These are phyloP conservation scores for Apiospora rasikravindrae DNA, from an alignment of 2,329 filamentous ascomycete genomes.

Conservation along the genomic window DNA sequence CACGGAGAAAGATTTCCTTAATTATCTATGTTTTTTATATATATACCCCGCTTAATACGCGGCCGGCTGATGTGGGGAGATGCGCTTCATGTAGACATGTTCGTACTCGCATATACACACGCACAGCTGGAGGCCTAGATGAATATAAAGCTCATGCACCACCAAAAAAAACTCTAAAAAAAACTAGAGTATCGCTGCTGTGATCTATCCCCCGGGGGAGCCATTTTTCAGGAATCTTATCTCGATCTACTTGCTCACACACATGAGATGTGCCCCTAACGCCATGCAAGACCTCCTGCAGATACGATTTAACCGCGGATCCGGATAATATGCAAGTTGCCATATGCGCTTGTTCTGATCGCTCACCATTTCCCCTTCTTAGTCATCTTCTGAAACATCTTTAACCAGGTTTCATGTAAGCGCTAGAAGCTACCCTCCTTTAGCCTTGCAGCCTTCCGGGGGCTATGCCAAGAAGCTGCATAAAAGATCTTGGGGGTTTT, in stretches of 20 bases:
- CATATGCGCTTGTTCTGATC: neutral
- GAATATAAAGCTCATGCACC: conserved; percentile 8
- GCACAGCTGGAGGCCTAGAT: neutral
- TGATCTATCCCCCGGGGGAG: too few relatives aligned
- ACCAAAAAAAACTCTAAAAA: neutral
- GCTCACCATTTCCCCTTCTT: neutral
- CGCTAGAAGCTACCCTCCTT: neutral
- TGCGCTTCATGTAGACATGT: conserved; percentile 2
- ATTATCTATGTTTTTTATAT: neutral
- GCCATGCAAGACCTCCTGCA: neutral
- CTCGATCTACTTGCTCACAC: neutral
- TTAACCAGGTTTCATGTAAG: neutral
- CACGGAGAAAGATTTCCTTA: conserved; percentile 7
- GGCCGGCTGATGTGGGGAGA: neutral
- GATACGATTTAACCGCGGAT: neutral
- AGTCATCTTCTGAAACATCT: conserved; percentile 5
- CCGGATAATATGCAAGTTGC: neutral
- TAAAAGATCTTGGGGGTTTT: neutral
- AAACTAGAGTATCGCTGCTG: too few relatives aligned
- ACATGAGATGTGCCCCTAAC: neutral
- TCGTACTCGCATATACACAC: neutral
- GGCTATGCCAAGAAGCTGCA: neutral
- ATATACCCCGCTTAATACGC: neutral
- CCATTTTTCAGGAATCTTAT: neutral
- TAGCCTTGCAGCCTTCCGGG: neutral